phyloP scores from a whole-genome alignment of 495 filamentous ascomycete species.

The Parathielavia appendiculata region DNA sequence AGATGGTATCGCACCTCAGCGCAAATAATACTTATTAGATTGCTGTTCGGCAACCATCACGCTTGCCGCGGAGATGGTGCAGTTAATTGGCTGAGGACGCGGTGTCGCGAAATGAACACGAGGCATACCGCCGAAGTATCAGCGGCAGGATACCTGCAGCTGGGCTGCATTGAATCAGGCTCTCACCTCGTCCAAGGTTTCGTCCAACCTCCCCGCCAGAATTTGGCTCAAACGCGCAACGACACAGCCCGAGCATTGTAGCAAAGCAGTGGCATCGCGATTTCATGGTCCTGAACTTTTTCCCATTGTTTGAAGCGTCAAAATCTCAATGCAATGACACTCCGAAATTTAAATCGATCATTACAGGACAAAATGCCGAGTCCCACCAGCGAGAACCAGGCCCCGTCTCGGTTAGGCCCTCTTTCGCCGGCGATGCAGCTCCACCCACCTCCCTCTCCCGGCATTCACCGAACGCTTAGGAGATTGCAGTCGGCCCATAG shows the following conservation, averaged over 20 bases:
- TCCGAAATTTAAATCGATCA: constrained; percentile 22
- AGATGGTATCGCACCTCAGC: neutral
- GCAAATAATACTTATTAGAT: neutral
- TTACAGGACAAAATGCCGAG: constrained; percentile 33
- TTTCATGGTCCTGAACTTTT: neutral
- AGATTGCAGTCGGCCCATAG: constrained; percentile 55
- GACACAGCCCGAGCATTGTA: neutral
- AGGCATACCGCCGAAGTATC: neutral
- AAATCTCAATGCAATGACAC: constrained; percentile 17
- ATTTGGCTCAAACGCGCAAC: neutral
- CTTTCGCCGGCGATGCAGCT: constrained; percentile 24
- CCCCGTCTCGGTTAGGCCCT: constrained; percentile 21
- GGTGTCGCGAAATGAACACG: constrained; percentile 31
- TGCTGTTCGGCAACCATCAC: neutral
- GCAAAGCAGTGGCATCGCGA: constrained; percentile 3
- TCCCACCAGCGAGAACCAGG: constrained; percentile 32
- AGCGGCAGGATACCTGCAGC: constrained; percentile 4
- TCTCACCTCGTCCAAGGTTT: constrained; percentile 7
- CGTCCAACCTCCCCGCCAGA: constrained; percentile 10
- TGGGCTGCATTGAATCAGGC: neutral
- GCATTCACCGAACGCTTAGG: constrained; percentile 44
- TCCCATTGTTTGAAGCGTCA: neutral
- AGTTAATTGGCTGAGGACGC: constrained; percentile 12
- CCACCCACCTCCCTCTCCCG: constrained; percentile 33
- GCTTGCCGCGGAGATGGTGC: neutral